These are phyloP conservation scores for Mortierella sp. DNA, from an alignment of 371 early-diverging fungal genomes.

Conservation along the genomic window DNA sequence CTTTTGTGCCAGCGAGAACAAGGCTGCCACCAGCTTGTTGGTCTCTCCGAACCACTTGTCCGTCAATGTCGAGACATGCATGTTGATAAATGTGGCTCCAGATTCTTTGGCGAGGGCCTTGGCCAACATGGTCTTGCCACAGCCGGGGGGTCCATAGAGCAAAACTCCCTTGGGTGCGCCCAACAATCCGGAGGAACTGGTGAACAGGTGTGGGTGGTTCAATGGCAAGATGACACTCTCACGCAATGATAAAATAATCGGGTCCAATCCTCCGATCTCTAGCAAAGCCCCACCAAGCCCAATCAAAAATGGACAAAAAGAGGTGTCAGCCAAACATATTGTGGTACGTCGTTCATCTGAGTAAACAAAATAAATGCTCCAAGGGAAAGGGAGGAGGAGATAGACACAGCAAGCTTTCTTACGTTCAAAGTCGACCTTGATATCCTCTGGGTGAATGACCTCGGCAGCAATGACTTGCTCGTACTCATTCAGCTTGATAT, in stretches of 20 bases:
- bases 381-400: too few species aligned
- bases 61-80: constrained; percentile 93
- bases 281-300: background rate
- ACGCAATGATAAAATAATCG: constrained; percentile 87
- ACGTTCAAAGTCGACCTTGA: constrained; percentile 86
- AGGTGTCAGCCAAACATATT: constrained; percentile 5
- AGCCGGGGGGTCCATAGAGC: constrained; percentile 95
- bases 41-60: constrained; percentile 99
- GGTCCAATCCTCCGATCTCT: constrained; percentile 95
- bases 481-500: constrained; percentile 87
- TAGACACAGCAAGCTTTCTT: too few species aligned
- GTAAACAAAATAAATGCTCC: too few species aligned
- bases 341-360: constrained; percentile 7
- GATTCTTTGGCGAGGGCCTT: constrained; percentile 97
- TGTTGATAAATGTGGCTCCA: constrained; percentile 94
- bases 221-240: constrained; percentile 97
- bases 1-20: constrained; percentile 94
- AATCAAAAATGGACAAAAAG: background rate
- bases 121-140: constrained; percentile 98
- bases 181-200: constrained; percentile 84
- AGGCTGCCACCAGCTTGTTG: constrained; percentile 91
- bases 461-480: constrained; percentile 95
- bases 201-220: constrained; percentile 89
- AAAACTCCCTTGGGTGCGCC: constrained; percentile 95
- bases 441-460: constrained; percentile 93